Base-by-base conservation (phyloP, 2,329 filamentous ascomycete species). In the Cercospora sp. region DNA sequence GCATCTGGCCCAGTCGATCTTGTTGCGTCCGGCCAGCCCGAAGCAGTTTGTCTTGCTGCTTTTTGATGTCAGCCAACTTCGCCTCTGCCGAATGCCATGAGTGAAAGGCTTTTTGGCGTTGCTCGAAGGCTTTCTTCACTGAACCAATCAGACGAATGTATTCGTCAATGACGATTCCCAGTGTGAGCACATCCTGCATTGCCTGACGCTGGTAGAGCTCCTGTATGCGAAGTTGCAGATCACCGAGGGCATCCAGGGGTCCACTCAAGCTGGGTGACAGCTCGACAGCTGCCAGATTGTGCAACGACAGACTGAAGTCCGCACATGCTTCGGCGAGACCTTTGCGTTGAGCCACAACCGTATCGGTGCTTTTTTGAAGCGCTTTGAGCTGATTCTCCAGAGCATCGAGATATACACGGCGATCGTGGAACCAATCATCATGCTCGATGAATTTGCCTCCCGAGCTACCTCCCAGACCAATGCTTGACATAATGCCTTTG, bases 401-500 rank as follows among this genome's bases (percentile, higher is more conserved):
- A 4, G 94, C 94, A 78, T 99, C 95, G 10, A 99, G 87, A 77
- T 99, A 99, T 65, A 98, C 88, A 75, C 90, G 92, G 69, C 95
- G 93, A 73, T 99, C 95, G 75, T 99, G 94, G 82, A 99, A 99
- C 95, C 94, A 99, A 82, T 99, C 95, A 78, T 99, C 95, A 78
- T 98, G 95, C 81, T 99, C 95, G 45, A 99, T 89, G 81, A 99
- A 99, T 80, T 99, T 99, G 68, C 85, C 85, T 36, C 81, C 82
- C 75, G 86, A 89, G 31, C 94, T 91, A 70, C 86, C 91, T 71
- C 86, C 91, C 70, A 95, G 86, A 23, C 93, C 92, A 31, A 73
- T 92, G 75, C 93, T 92, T 31, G 70, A 72, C 74, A 98, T 88
- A 83, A 98, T 90, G 64, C 95, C 94, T 82, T 98, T 98, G 82